Evolutionary conservation across 345 rosid genomes (phyloP).

Genomic region (Murraya koenigii): DNA sequence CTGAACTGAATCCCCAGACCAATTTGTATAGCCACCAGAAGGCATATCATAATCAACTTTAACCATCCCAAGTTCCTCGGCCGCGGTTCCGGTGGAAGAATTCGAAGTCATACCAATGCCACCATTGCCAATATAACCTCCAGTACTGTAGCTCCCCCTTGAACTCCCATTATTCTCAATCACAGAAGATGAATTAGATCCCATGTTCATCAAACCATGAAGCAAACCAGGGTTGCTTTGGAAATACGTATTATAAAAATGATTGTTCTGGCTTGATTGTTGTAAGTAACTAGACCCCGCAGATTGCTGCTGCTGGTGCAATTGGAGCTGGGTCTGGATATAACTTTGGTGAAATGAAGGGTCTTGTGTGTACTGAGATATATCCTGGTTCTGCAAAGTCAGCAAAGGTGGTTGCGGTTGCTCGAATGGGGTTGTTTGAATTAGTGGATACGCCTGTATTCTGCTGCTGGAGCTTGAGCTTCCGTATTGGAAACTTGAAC

Average conservation of each 20-base stretch:
- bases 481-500: conserved; percentile 66
- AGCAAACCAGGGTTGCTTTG: conserved; percentile 68
- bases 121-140: conserved; percentile 58
- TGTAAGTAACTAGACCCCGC: conserved; percentile 39
- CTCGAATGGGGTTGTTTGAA: conserved; percentile 54
- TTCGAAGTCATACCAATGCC: conserved; percentile 53
- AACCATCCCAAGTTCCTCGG: conserved; percentile 57
- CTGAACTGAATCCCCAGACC: conserved; percentile 71
- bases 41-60: conserved; percentile 95
- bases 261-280: conserved; percentile 44
- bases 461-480: conserved; percentile 50
- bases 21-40: conserved; percentile 54
- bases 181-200: conserved; percentile 31
- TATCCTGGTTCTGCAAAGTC: conserved; percentile 68
- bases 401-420: conserved; percentile 60
- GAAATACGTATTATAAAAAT: conserved; percentile 63
- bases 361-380: conserved; percentile 61
- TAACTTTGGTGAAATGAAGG: conserved; percentile 57
- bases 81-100: conserved; percentile 39
- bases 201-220: conserved; percentile 65
- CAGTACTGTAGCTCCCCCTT: conserved; percentile 41
- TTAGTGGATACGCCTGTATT: conserved; percentile 57
- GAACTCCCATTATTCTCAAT: conserved; percentile 39
- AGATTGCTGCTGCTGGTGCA: conserved; percentile 51
- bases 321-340: conserved; percentile 77